phyloP scores from a whole-genome alignment of 2,329 filamentous ascomycete species.

The Dissoconium aciculare region DNA sequence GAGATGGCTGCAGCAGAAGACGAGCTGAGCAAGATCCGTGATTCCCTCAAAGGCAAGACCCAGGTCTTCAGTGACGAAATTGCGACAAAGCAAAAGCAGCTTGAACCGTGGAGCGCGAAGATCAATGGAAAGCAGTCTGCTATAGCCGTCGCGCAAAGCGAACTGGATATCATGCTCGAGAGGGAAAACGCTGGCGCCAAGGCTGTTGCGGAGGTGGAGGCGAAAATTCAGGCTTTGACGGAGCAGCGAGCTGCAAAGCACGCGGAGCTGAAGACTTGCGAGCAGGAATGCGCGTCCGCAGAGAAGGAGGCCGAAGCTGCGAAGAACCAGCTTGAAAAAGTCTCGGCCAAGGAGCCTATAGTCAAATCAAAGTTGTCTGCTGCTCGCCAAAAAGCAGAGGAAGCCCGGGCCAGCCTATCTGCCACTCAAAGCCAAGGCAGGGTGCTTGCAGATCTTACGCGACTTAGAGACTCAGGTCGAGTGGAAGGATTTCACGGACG shows the following conservation, averaged over 20 bases:
- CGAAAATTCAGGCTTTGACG: slow-evolving; percentile 61
- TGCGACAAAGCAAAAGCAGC: slow-evolving; percentile 73
- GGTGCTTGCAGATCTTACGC: slow-evolving; percentile 80
- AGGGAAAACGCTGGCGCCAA: slow-evolving; percentile 76
- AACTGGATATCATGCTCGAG: slow-evolving; percentile 80
- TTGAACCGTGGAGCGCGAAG: slow-evolving; percentile 94
- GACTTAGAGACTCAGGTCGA: slow-evolving; percentile 86
- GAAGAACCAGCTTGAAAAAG: slow-evolving; percentile 55
- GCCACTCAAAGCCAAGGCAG: slow-evolving; percentile 75
- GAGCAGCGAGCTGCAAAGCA: slow-evolving; percentile 56
- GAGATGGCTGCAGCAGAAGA: slow-evolving; percentile 65
- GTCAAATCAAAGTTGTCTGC: slow-evolving; percentile 74
- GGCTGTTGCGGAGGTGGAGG: slow-evolving; percentile 66
- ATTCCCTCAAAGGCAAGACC: slow-evolving; percentile 85
- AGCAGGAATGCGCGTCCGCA: slow-evolving; percentile 54
- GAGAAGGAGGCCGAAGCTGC: slow-evolving; percentile 61
- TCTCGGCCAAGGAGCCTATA: slow-evolving; percentile 64
- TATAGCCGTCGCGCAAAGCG: slow-evolving; percentile 87
- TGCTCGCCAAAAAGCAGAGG: slow-evolving; percentile 86
- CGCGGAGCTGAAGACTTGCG: slow-evolving; percentile 59
- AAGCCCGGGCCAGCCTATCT: slow-evolving; percentile 78
- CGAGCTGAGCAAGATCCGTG: slow-evolving; percentile 68
- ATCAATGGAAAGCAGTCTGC: slow-evolving; percentile 92
- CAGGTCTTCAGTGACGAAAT: slow-evolving; percentile 90
- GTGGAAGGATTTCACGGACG: slow-evolving; percentile 95